Conservation (phyloP, 2,329 filamentous ascomycete genomes). For the Neonectria ditissima region DNA sequence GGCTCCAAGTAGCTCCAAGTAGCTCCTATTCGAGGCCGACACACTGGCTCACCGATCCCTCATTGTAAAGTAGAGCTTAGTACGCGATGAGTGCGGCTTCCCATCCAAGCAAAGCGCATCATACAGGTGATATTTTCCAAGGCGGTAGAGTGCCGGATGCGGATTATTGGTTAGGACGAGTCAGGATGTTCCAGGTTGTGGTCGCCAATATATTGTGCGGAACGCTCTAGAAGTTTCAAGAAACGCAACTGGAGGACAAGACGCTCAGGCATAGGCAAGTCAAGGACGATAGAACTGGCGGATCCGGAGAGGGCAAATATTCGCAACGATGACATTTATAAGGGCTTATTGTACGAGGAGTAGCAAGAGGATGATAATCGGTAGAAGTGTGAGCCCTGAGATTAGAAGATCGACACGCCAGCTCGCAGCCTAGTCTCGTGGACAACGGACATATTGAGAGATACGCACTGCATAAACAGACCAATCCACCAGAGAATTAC, state of each 20-base stretch:
- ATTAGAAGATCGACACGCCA: too few species aligned
- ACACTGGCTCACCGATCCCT: neutral
- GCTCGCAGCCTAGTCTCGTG: too few species aligned
- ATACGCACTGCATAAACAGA: too few species aligned
- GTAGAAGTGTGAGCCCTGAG: neutral
- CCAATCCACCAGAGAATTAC: too few species aligned
- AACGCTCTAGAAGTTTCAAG: neutral
- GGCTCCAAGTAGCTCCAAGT: neutral
- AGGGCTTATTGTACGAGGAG: neutral
- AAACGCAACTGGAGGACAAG: neutral
- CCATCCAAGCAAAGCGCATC: neutral
- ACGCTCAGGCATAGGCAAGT: neutral
- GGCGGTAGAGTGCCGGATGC: conserved; percentile 11
- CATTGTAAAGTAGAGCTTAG: neutral
- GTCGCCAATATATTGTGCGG: neutral
- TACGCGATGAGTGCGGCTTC: neutral
- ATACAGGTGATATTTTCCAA: neutral
- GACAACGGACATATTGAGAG: too few species aligned
- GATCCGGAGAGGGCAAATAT: neutral
- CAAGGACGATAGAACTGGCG: neutral
- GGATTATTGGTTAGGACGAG: neutral
- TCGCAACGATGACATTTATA: neutral
- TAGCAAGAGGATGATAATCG: neutral
- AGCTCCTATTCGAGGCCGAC: neutral
- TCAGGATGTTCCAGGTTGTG: conserved; percentile 11